Percentiles rank a stretch among this genome's conserved stretches.
Conservation (phyloP, 2,329 filamentous ascomycete species). For the Penicillium vulpinum region DNA sequence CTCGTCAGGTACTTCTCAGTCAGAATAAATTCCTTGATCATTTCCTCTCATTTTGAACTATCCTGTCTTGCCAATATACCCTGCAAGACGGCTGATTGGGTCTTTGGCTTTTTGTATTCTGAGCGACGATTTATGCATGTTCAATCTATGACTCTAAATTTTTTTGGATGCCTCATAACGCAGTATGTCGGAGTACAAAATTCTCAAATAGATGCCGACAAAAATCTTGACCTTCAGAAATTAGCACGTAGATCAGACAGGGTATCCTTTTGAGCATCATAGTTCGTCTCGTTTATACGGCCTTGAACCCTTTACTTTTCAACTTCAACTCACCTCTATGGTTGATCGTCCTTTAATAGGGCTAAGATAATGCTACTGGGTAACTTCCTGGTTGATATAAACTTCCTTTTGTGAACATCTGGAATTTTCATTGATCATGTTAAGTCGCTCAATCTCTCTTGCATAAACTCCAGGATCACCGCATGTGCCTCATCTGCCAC, state of each 20-base stretch:
- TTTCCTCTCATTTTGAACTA: background rate
- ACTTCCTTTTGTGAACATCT: background rate
- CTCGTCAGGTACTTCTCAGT: constrained; percentile 24
- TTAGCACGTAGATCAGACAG: background rate
- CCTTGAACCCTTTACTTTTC: too few relatives aligned
- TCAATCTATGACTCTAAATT: constrained; percentile 13
- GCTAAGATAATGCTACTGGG: too few relatives aligned
- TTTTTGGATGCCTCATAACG: background rate
- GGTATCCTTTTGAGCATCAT: background rate
- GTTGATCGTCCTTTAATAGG: too few relatives aligned
- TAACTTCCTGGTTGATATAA: background rate
- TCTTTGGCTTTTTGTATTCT: constrained; percentile 4
- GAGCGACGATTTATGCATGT: constrained; percentile 11
- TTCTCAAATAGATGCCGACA: background rate
- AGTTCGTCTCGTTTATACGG: too few relatives aligned
- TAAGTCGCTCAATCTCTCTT: background rate
- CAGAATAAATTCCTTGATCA: background rate
- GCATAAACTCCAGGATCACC: background rate
- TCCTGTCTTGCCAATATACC: constrained; percentile 9
- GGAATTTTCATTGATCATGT: background rate
- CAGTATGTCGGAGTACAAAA: background rate
- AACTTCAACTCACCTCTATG: too few relatives aligned
- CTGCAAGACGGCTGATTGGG: constrained; percentile 2
- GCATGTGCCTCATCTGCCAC: background rate
- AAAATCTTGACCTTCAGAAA: background rate